phyloP scores from a whole-genome alignment of 768 basidiomycete species.

The Lactarius trivialis region DNA sequence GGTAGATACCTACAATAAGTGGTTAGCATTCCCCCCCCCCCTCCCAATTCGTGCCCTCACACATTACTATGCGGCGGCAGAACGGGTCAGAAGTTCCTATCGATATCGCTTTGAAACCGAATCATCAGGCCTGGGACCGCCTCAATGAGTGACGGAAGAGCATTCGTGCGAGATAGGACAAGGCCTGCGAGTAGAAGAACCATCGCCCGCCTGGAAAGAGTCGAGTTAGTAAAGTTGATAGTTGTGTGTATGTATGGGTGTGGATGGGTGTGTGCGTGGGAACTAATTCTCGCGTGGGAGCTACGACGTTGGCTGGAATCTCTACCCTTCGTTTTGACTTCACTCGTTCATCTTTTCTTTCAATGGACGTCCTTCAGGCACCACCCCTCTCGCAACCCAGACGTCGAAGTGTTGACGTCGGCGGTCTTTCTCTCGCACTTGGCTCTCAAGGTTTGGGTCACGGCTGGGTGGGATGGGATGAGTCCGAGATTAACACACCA shows the following conservation, averaged over 20 bases:
- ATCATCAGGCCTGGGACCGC: conserved; percentile 48
- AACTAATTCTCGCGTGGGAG: conserved; percentile 13
- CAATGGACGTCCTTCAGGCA: conserved; percentile 15
- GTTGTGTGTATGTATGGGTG: neutral
- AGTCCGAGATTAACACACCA: conserved; percentile 31
- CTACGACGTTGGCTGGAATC: conserved; percentile 2
- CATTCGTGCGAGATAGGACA: conserved; percentile 48
- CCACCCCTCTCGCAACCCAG: conserved; percentile 26
- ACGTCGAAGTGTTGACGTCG: conserved; percentile 82
- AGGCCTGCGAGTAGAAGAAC: neutral
- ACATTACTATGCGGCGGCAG: conserved; percentile 47
- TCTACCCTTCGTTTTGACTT: neutral
- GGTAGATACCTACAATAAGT: conserved; percentile 39
- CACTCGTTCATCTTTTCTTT: neutral
- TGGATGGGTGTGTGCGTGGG: conserved; percentile 1
- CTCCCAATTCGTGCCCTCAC: conserved; percentile 54
- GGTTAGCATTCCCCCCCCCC: conserved; percentile 36
- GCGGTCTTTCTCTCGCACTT: conserved; percentile 79
- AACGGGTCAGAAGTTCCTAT: conserved; percentile 39
- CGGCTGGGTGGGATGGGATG: conserved; percentile 61
- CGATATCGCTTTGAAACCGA: conserved; percentile 51
- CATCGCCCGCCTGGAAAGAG: neutral
- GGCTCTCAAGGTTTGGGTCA: conserved; percentile 54
- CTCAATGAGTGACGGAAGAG: conserved; percentile 54
- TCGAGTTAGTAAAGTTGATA: neutral